Percentiles rank a stretch among this genome's conserved stretches.
Conservation (phyloP, 768 basidiomycete species). For the Lactarius sanguifluus region DNA sequence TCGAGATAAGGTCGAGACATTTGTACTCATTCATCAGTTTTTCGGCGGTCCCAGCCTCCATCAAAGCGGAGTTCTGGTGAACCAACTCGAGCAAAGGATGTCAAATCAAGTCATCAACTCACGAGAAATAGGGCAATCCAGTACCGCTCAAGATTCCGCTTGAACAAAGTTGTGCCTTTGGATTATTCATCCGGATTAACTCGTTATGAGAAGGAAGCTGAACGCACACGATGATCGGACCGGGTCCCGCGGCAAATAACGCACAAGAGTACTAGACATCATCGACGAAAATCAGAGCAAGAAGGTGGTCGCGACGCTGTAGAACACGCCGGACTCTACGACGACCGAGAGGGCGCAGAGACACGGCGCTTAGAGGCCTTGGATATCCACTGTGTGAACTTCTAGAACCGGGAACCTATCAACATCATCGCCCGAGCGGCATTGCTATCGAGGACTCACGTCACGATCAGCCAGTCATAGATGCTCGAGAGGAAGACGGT, state of each 20-base stretch:
- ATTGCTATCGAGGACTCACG: conserved; percentile 12
- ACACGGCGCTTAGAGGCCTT: not conserved
- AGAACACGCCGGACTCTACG: conserved; percentile 25
- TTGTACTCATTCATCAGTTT: no score
- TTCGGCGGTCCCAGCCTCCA: no score
- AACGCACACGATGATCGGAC: conserved; percentile 18
- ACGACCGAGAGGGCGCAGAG: conserved; percentile 17
- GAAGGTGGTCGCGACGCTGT: conserved; percentile 11
- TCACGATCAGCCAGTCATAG: conserved; percentile 18
- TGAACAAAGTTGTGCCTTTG: no score
- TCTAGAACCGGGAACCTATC: conserved; percentile 19
- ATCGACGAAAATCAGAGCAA: conserved; percentile 11
- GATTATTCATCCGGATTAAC: no score
- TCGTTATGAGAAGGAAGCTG: no score
- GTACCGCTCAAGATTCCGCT: no score
- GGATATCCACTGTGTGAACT: not conserved
- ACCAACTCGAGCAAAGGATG: no score
- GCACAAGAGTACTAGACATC: not conserved
- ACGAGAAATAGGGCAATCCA: no score
- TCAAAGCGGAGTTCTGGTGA: no score
- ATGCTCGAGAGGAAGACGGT: conserved; percentile 1
- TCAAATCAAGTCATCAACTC: no score
- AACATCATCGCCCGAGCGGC: conserved; percentile 20
- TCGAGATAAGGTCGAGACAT: no score
- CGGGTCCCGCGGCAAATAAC: conserved; percentile 8